Percentiles rank a stretch among this genome's conserved stretches.
Conservation (phyloP, 106 monocot genomes). For the Narthecium ossifragum region DNA sequence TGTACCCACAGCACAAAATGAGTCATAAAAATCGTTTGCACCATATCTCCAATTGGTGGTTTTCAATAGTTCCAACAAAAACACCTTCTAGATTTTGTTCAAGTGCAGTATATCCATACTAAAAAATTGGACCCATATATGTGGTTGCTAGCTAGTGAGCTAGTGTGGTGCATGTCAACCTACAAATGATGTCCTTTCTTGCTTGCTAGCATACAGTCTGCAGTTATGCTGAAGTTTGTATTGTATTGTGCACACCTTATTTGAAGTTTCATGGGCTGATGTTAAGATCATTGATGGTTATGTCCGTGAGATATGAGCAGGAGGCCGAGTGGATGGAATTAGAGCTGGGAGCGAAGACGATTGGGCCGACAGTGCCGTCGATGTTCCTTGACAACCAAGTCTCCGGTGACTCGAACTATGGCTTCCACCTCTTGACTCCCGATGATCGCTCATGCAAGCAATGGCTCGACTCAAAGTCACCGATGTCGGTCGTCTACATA, state of each 20-base stretch:
- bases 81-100: too few species aligned
- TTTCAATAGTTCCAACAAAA: too few species aligned
- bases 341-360: conserved; percentile 6
- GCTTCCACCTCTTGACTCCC: conserved; percentile 12
- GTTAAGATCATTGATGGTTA: background rate
- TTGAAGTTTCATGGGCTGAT: too few species aligned
- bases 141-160: background rate
- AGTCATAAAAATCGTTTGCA: background rate
- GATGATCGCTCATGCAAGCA: conserved; percentile 5
- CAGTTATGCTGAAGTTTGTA: too few species aligned
- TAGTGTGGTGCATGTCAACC: too few species aligned
- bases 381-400: conserved; percentile 3
- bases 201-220: too few species aligned
- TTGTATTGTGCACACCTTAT: too few species aligned
- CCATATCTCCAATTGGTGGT: background rate
- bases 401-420: conserved; percentile 19
- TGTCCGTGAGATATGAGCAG: conserved; percentile 8
- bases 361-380: conserved; percentile 37
- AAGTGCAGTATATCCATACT: too few species aligned
- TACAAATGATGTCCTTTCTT: too few species aligned
- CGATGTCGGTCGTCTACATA: conserved; percentile 34
- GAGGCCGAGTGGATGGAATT: conserved; percentile 16
- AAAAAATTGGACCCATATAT: too few species aligned
- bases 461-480: conserved; percentile 32
- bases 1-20: too few species aligned